Conservation (phyloP, 148 eudicot genomes). For the Rhododendron mucronatum region DNA sequence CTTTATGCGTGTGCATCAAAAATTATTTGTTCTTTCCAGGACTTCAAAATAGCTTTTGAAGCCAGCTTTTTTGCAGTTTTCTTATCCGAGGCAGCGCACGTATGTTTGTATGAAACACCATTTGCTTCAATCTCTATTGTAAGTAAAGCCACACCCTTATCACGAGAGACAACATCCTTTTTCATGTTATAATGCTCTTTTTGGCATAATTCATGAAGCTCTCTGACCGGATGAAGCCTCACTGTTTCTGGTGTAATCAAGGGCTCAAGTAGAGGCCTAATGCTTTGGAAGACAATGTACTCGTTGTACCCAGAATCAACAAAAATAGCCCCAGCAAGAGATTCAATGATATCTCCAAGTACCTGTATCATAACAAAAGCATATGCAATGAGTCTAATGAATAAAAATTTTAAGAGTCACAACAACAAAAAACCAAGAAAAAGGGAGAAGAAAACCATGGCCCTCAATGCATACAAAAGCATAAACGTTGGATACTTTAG, state of each 20-base stretch:
- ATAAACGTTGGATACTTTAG: not conserved
- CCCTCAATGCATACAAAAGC: not conserved
- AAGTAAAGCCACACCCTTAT: slow-evolving; percentile 32
- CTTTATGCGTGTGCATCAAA: not conserved
- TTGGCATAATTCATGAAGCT: slow-evolving; percentile 46
- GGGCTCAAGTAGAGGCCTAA: slow-evolving; percentile 72
- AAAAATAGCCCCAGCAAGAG: slow-evolving; percentile 82
- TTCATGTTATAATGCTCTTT: slow-evolving; percentile 26
- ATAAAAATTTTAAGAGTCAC: not conserved
- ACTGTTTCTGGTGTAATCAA: slow-evolving; percentile 62
- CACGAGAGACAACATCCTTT: slow-evolving; percentile 23
- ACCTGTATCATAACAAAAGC: slow-evolving; percentile 39
- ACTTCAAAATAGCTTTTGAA: slow-evolving; percentile 43
- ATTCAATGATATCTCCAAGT: slow-evolving; percentile 79
- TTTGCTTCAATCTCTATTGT: slow-evolving; percentile 66
- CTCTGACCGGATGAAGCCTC: slow-evolving; percentile 63
- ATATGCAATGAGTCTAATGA: not conserved
- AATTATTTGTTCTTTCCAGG: slow-evolving; percentile 34
- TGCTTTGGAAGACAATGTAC: slow-evolving; percentile 45
- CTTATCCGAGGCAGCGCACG: slow-evolving; percentile 36
- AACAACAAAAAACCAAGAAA: not conserved
- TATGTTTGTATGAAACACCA: slow-evolving; percentile 26
- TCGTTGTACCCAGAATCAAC: slow-evolving; percentile 68
- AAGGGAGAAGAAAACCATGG: not conserved
- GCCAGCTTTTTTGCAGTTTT: slow-evolving; percentile 56